Conservation (phyloP, 768 basidiomycete species). For the Xanthoconium purpureum region DNA sequence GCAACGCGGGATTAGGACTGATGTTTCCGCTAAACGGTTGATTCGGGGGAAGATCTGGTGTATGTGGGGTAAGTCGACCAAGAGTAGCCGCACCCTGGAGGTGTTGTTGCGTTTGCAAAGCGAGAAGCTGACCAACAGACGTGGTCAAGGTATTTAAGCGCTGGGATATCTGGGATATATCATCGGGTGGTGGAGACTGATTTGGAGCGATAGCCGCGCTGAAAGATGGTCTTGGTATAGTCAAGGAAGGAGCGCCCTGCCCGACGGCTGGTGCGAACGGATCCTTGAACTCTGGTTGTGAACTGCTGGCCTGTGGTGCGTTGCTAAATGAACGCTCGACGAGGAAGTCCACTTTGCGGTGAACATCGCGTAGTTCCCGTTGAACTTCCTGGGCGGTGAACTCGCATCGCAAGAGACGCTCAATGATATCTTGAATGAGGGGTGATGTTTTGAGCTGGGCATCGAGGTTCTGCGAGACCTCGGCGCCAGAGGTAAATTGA, state of each 20-base stretch:
- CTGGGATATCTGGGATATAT: constrained; percentile 73
- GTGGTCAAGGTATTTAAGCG: constrained; percentile 76
- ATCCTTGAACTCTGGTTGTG: constrained; percentile 77
- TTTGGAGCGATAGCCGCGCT: constrained; percentile 70
- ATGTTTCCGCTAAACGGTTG: constrained; percentile 37
- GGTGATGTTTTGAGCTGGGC: constrained; percentile 74
- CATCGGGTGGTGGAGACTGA: constrained; percentile 63
- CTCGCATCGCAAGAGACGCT: constrained; percentile 72
- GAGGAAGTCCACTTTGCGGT: constrained; percentile 74
- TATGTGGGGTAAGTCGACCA: constrained; percentile 32
- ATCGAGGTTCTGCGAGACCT: constrained; percentile 56
- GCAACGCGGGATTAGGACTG: constrained; percentile 36
- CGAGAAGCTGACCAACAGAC: constrained; percentile 82
- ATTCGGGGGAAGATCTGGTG: constrained; percentile 46
- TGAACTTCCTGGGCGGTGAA: constrained; percentile 68
- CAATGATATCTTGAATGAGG: constrained; percentile 70
- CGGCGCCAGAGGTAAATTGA: constrained; percentile 50
- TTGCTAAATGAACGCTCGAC: constrained; percentile 58
- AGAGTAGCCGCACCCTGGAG: constrained; percentile 45
- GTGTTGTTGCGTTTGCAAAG: constrained; percentile 71
- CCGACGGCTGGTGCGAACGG: constrained; percentile 56
- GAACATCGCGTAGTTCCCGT: constrained; percentile 67
- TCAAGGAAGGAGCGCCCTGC: constrained; percentile 35
- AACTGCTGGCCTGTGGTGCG: constrained; percentile 17
- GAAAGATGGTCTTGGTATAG: constrained; percentile 57